These are phyloP conservation scores for Globisporangium alternatum DNA, from an alignment of 352 stramenopile species.

Conservation along the genomic window DNA sequence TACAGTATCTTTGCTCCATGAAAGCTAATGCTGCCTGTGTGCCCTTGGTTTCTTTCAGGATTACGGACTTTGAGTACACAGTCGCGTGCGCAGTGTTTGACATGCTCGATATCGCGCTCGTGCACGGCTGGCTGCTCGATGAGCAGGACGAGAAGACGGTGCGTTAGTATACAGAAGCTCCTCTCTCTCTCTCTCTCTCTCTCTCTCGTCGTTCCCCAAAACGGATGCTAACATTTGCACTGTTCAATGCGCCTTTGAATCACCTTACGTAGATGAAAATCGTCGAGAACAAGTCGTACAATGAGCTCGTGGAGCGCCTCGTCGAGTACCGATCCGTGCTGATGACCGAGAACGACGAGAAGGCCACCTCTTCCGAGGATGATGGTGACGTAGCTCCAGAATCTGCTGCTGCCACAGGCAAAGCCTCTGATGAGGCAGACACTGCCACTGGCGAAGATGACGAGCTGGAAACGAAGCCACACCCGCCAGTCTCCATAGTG, in stretches of 20 bases:
- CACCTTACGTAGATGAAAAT: constrained; percentile 40
- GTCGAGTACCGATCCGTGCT: constrained; percentile 85
- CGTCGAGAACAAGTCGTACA: constrained; percentile 94
- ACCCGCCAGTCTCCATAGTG: constrained; percentile 1
- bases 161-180: neutral
- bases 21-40: constrained; percentile 4
- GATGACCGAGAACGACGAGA: constrained; percentile 47
- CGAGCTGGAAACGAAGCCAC: constrained; percentile 15
- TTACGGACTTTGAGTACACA: constrained; percentile 95
- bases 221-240: neutral
- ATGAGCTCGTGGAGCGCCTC: constrained; percentile 95
- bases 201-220: too few species aligned
- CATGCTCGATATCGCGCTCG: constrained; percentile 92
- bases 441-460: constrained; percentile 2
- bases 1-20: neutral
- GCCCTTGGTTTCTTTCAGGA: constrained; percentile 25
- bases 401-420: constrained; percentile 7
- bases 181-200: neutral
- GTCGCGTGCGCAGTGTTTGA: constrained; percentile 94
- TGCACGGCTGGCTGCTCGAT: constrained; percentile 98
- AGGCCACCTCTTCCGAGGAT: constrained; percentile 5
- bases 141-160: constrained; percentile 85
- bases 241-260: constrained; percentile 8
- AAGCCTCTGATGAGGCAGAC: neutral
- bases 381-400: neutral